Evolutionary conservation across 257 asterid species (phyloP).

Genomic region (Solanum rostratum): DNA sequence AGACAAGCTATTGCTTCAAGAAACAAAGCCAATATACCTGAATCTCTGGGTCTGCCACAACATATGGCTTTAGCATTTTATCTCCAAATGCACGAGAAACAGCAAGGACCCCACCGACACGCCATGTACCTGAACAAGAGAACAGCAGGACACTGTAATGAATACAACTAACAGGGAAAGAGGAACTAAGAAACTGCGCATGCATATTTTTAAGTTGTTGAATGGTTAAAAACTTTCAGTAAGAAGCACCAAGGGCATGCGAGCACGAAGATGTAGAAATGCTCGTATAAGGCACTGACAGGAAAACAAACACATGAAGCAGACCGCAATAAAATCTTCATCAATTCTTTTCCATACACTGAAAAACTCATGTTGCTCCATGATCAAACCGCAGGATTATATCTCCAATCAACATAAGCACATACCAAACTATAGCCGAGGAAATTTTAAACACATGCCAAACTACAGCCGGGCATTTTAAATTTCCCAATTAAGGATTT

Average conservation of each 20-base stretch:
- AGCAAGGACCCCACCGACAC: conserved; percentile 86
- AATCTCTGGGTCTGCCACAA: conserved; percentile 69
- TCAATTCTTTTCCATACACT: neutral
- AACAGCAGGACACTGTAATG: neutral
- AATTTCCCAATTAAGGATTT: too few relatives aligned
- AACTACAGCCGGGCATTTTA: neutral
- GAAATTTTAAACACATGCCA: neutral
- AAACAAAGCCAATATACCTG: conserved; percentile 26
- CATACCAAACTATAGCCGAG: neutral
- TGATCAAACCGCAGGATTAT: neutral
- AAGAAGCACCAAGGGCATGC: neutral
- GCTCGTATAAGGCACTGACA: neutral
- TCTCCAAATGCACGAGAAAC: conserved; percentile 91
- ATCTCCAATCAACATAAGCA: neutral
- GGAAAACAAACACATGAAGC: neutral
- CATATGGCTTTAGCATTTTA: conserved; percentile 55
- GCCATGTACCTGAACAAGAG: conserved; percentile 55
- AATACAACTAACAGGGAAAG: neutral
- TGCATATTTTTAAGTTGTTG: neutral
- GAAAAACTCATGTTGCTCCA: neutral
- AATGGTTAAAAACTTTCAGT: neutral
- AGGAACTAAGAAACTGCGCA: neutral
- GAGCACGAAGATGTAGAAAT: neutral
- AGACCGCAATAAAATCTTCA: neutral
- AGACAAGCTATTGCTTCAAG: neutral